Evolutionary conservation across 1,284 basidiomycete genomes (phyloP).

Genomic region (Ceratobasidium sp.): DNA sequence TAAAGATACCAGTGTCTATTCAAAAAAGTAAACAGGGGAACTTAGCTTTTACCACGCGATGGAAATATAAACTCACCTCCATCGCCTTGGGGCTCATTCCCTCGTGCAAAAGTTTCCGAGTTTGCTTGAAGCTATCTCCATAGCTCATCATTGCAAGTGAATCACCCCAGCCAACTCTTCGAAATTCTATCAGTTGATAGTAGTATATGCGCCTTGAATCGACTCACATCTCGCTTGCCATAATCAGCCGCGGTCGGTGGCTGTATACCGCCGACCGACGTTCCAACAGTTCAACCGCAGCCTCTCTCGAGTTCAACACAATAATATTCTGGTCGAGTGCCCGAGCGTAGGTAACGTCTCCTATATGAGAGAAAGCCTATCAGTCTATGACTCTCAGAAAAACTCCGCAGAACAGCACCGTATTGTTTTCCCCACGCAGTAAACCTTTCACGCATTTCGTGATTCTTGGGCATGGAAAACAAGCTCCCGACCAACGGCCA

Average conservation of each 20-base stretch:
- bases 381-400: too few relatives aligned
- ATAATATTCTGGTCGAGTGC: not conserved
- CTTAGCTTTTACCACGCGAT: not conserved
- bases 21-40: not conserved
- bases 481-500: not conserved
- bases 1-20: slow-evolving; percentile 13
- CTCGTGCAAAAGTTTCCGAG: slow-evolving; percentile 10
- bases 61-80: not conserved
- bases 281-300: slow-evolving; percentile 10
- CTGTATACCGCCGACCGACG: slow-evolving; percentile 16
- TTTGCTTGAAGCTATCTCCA: slow-evolving; percentile 8
- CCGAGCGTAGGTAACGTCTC: not conserved
- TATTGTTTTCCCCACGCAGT: not conserved
- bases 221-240: slow-evolving; percentile 27
- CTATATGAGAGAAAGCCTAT: not conserved
- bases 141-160: not conserved
- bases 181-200: not conserved
- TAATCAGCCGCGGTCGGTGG: not conserved
- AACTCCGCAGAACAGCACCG: not conserved
- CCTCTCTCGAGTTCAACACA: slow-evolving; percentile 22
- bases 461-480: not conserved
- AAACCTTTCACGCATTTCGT: slow-evolving; percentile 1
- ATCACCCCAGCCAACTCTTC: slow-evolving; percentile 12
- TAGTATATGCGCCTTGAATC: too few relatives aligned
- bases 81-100: slow-evolving; percentile 12